Base-by-base conservation (phyloP, 1,284 basidiomycete species). In the Ceratorhiza oryzae-sativae region DNA sequence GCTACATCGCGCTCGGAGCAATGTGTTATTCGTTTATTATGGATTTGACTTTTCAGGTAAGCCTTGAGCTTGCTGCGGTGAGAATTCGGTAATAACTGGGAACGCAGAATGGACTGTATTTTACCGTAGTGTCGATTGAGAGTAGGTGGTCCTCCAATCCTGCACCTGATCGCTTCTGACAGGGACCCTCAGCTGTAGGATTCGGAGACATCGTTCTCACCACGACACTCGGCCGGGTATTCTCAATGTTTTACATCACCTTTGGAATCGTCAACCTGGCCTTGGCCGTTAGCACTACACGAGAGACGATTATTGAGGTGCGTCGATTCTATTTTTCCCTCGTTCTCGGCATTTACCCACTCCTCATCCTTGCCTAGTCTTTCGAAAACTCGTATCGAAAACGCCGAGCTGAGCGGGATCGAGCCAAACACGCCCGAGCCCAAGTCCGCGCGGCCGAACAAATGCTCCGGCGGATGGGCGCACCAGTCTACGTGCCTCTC, bases 191-290 rank as follows among this genome's bases (percentile, higher is more conserved):
- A 76, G 75, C 90, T 1, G 87, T 94, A 42, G 92, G 92, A 0
- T 93, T 94, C 76, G 93, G 93, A 10, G 92, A 94, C 77, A 88
- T 93, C 55, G 79, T 82, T 3, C 89, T 91, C 0, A 71, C 71
- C 5, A 81, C 81, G 0, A 80, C 84, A 1, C 83, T 82, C 1
- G 81, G 85, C 2, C 86, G 86, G 18, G 75, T 88, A 10, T 90
- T 90, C 75, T 82, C 84, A 0, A 87, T 86, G 76, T 75, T 86
- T 62, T 91, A 90, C 73, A 82, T 85, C 30, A 82, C 83, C 0
- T 80, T 88, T 27, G 90, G 81, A 0, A 80, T 83, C 63, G 65
- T 82, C 23, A 77, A 81, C 32, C 75, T 83, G 5, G 82, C 87
- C 32, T 80, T 93, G 8, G 86, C 87, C 1, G 86, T 94, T 34